Evolutionary conservation across 2,329 filamentous ascomycete genomes (phyloP).

Genomic region (Nemania sp.): DNA sequence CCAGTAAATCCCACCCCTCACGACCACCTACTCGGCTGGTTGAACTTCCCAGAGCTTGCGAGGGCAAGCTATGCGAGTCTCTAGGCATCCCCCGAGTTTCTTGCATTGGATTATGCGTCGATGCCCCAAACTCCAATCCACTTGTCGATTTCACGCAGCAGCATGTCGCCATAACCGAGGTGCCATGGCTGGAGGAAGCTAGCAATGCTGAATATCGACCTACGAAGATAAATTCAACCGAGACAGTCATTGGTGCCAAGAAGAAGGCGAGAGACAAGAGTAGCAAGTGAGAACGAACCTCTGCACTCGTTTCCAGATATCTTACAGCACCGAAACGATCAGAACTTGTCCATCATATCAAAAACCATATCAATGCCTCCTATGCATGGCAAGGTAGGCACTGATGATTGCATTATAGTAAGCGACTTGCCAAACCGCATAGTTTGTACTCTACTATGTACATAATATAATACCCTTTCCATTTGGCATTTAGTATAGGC

Average conservation of each 20-base stretch:
- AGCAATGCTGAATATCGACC: conserved; percentile 46
- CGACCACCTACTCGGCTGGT: conserved; percentile 59
- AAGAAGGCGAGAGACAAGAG: conserved; percentile 36
- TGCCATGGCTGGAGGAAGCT: conserved; percentile 61
- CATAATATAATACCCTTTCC: not conserved
- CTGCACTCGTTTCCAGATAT: too few relatives aligned
- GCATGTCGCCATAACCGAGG: conserved; percentile 56
- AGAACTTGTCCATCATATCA: not conserved
- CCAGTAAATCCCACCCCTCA: conserved; percentile 49
- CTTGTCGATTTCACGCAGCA: conserved; percentile 61
- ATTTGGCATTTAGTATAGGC: too few relatives aligned
- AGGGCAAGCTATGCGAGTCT: conserved; percentile 58
- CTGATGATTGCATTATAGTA: too few relatives aligned
- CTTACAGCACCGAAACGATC: not conserved
- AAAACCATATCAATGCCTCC: too few relatives aligned
- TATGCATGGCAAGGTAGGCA: too few relatives aligned
- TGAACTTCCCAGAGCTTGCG: conserved; percentile 63
- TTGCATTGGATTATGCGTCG: conserved; percentile 62
- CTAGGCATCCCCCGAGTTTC: conserved; percentile 68
- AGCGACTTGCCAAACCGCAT: too few relatives aligned
- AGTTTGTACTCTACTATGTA: too few relatives aligned
- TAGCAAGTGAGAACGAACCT: not conserved
- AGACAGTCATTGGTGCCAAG: conserved; percentile 46
- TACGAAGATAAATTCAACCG: conserved; percentile 53
- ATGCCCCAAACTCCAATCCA: conserved; percentile 60